A percentile compares a stretch with the other conserved stretches of the same genome.
phyloP scores from a whole-genome alignment of 208 protist genomes.

The Wallacemonas sp. region DNA sequence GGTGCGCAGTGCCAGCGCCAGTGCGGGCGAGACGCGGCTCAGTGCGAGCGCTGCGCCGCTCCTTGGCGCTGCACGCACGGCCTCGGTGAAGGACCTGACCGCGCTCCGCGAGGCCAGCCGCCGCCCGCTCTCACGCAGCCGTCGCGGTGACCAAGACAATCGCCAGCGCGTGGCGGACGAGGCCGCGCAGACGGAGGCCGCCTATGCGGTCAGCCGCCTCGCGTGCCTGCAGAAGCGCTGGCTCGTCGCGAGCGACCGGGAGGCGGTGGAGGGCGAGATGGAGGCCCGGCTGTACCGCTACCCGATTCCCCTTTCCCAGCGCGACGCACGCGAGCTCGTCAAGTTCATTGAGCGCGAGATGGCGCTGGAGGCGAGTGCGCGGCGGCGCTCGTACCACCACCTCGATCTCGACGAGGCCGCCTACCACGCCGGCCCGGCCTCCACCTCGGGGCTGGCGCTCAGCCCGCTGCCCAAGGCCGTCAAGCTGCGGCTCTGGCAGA shows the following conservation, averaged over 20 bases:
- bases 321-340: constrained; percentile 34
- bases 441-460: constrained; percentile 55
- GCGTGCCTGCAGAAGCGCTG: constrained; percentile 64
- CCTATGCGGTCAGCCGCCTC: constrained; percentile 32
- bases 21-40: neutral
- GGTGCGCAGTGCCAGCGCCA: neutral
- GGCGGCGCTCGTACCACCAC: constrained; percentile 23
- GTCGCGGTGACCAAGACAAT: too few relatives aligned
- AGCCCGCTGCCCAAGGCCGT: constrained; percentile 50
- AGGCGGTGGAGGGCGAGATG: constrained; percentile 32
- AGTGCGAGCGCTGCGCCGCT: constrained; percentile 5
- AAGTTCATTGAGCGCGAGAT: constrained; percentile 30
- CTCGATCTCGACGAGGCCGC: constrained; percentile 30
- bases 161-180: neutral
- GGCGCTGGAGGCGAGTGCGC: constrained; percentile 24
- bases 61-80: neutral
- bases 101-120: neutral
- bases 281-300: constrained; percentile 52
- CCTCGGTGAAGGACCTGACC: neutral
- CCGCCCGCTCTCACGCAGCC: neutral
- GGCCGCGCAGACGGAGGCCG: constrained; percentile 18
- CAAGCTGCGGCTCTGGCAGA: constrained; percentile 74
- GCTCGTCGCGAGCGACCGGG: constrained; percentile 34
- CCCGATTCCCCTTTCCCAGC: constrained; percentile 61
- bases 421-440: constrained; percentile 42